A percentile compares a stretch with the other conserved stretches of the same genome.
These are phyloP conservation scores for Flaveria ramosissima DNA, from an alignment of 129 eudicot genomes.

Conservation along the genomic window DNA sequence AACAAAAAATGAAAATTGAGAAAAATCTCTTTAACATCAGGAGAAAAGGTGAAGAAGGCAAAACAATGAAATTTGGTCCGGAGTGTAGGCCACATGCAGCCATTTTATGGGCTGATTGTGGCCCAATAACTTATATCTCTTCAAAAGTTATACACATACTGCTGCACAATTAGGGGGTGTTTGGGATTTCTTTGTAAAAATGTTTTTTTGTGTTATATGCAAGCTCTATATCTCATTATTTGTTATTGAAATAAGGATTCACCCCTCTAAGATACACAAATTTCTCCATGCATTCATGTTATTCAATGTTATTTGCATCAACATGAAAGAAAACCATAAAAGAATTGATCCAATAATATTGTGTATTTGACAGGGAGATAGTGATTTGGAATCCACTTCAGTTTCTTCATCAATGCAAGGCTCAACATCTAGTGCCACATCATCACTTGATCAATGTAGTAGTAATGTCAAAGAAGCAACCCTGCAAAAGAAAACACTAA, in stretches of 20 bases:
- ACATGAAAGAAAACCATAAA: slow-evolving; percentile 17
- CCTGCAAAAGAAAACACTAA: slow-evolving; percentile 30
- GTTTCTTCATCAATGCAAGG: slow-evolving; percentile 50
- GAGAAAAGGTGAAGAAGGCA: slow-evolving; percentile 12
- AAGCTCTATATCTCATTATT: neutral
- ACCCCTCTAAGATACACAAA: neutral
- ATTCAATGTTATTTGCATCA: slow-evolving; percentile 12
- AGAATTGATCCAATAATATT: slow-evolving; percentile 2
- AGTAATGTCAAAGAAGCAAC: slow-evolving; percentile 30
- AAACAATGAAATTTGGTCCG: neutral
- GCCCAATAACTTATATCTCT: neutral
- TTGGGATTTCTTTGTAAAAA: neutral
- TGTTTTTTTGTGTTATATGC: neutral
- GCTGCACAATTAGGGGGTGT: too few species aligned
- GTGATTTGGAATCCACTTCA: slow-evolving; percentile 57
- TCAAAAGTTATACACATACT: neutral
- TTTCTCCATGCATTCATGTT: neutral
- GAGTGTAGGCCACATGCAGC: neutral
- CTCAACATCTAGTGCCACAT: slow-evolving; percentile 34
- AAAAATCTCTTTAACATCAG: neutral
- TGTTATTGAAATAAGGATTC: neutral
- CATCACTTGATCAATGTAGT: slow-evolving; percentile 31
- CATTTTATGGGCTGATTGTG: slow-evolving; percentile 2
- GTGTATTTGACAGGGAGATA: slow-evolving; percentile 48
- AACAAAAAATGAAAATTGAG: neutral